A percentile compares a stretch with the other conserved stretches of the same genome.
phyloP scores from a whole-genome alignment of 768 basidiomycete species.

The Stropharia rugosoannulata region DNA sequence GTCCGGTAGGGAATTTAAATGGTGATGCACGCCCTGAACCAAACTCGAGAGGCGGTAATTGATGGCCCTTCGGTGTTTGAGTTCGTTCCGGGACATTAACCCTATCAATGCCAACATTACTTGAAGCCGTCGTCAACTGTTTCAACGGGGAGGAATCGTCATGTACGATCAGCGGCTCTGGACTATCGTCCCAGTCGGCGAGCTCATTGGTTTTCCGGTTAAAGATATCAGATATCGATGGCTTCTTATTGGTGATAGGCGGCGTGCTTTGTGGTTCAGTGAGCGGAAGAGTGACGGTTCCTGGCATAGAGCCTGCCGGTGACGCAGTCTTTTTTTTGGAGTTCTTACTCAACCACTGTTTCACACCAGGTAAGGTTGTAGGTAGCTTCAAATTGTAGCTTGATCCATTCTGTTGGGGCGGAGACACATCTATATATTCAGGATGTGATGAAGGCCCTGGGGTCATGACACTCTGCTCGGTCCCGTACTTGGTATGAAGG shows the following conservation, averaged over 20 bases:
- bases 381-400: slow-evolving; percentile 52
- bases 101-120: slow-evolving; percentile 19
- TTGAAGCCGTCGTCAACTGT: slow-evolving; percentile 11
- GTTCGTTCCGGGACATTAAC: slow-evolving; percentile 29
- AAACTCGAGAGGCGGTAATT: slow-evolving; percentile 30
- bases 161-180: slow-evolving; percentile 1
- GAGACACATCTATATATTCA: slow-evolving; percentile 47
- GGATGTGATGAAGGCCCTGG: slow-evolving; percentile 47
- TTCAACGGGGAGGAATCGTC: slow-evolving; percentile 2
- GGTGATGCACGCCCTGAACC: slow-evolving; percentile 31
- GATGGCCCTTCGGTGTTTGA: slow-evolving; percentile 40
- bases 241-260: slow-evolving; percentile 52
- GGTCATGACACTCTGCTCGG: slow-evolving; percentile 38
- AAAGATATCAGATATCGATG: slow-evolving; percentile 68
- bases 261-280: slow-evolving; percentile 31
- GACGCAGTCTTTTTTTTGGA: slow-evolving; percentile 57
- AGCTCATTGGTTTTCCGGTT: slow-evolving; percentile 57
- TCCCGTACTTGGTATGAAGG: slow-evolving; percentile 53
- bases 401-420: slow-evolving; percentile 37
- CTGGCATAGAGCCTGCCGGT: slow-evolving; percentile 29
- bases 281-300: slow-evolving; percentile 21
- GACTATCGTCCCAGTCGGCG: slow-evolving; percentile 64
- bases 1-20: slow-evolving; percentile 36
- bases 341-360: slow-evolving; percentile 72
- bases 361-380: slow-evolving; percentile 74